A percentile compares a stretch with the other conserved stretches of the same genome.
These are phyloP conservation scores for Colletotrichum eremochloae DNA, from an alignment of 2,329 filamentous ascomycete species.

Conservation along the genomic window DNA sequence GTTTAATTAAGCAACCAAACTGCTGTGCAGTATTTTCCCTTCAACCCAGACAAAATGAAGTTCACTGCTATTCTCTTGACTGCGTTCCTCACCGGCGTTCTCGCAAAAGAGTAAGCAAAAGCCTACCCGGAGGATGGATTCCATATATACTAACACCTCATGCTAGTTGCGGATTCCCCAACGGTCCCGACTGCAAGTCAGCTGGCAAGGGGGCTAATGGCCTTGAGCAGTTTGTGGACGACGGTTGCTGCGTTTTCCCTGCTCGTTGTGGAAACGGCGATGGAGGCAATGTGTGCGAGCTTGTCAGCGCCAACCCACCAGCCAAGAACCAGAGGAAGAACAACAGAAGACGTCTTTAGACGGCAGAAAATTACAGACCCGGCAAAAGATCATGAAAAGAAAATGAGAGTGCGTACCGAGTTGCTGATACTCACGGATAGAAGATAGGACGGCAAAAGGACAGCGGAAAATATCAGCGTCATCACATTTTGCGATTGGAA, in stretches of 20 bases:
- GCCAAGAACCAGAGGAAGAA: no score
- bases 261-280: constrained; percentile 18
- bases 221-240: constrained; percentile 25
- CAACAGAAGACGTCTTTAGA: no score
- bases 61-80: background rate
- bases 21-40: background rate
- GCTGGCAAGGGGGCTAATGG: constrained; percentile 5
- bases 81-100: background rate
- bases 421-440: no score
- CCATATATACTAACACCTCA: no score
- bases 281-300: constrained; percentile 31
- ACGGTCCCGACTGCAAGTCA: constrained; percentile 15
- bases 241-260: constrained; percentile 19
- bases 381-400: no score
- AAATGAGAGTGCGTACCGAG: no score
- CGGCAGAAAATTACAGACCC: no score
- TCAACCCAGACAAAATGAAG: background rate
- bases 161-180: constrained; percentile 17
- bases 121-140: background rate
- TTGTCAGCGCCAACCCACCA: no score
- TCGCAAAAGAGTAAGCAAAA: constrained; percentile 17
- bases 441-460: no score
- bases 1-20: background rate
- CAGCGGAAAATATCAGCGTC: no score
- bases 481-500: no score